Base-by-base conservation (phyloP, 768 basidiomycete genomes). In the Suillus fuscotomentosus region DNA sequence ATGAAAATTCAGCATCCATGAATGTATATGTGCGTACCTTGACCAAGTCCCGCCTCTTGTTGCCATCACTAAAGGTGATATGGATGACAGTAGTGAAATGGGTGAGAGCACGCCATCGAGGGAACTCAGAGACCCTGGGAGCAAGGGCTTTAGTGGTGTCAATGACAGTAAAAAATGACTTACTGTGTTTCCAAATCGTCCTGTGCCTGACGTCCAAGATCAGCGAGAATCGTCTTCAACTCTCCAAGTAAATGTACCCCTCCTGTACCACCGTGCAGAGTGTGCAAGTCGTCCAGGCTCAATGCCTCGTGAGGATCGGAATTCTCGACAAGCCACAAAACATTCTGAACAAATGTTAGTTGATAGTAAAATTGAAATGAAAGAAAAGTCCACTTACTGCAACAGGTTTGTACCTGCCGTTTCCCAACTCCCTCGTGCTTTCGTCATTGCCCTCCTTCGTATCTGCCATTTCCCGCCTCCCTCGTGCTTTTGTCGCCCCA, bases 201-300 rank as follows among this genome's bases (percentile, higher is more conserved):
- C 27, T 31, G 27, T 2, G 27, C 27, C 27, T 31, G 2, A 1
- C 3, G 34, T 3, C 70, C 69, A 5, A 70, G 60, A 10, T 39
- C 57, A 3, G 61, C 60, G 0, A 78, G 27, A 42, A 70, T 47
- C 9, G 24, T 47, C 62, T 75, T 72, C 8, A 80, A 9, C 22
- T 74, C 64, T 3, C 9, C 50, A 5, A 72, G 70, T 13, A 80
- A 55, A 66, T 80, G 80, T 38, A 74, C 65, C 3, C 71, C 68
- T 38, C 69, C 73, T 3, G 77, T 50, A 0, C 80, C 82, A 47
- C 64, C 65, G 54, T 73, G 53, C 63, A 77, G 68, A 15, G 68
- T 67, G 67, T 82, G 82, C 34, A 82, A 72, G 3, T 71, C 67
- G 65, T 83, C 81, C 63, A 74, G 80, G 17, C 76, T 76, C 0